These are phyloP conservation scores for Elaeis guineensis DNA, from an alignment of 176 grass and related monocot species.

Conservation along the genomic window DNA sequence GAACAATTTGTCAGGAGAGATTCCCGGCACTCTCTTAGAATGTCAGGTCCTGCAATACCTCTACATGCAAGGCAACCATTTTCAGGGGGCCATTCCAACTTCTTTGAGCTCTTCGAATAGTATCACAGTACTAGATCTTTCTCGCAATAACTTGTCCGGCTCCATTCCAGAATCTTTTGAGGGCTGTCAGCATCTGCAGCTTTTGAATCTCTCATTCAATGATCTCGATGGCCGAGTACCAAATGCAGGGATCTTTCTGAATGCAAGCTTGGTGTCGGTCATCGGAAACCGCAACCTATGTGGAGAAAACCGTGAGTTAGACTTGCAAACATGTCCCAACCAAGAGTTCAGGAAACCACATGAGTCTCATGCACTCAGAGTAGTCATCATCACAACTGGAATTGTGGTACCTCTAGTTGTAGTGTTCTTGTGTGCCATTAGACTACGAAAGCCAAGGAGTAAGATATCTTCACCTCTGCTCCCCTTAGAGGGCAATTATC, in stretches of 20 bases:
- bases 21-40: not conserved
- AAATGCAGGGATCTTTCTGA: not conserved
- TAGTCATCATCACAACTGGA: too few relatives aligned
- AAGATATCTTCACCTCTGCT: not conserved
- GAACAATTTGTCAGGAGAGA: slow-evolving; percentile 24
- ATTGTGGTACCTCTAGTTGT: too few relatives aligned
- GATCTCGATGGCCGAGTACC: not conserved
- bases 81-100: too few relatives aligned
- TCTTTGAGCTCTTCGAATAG: too few relatives aligned
- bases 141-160: slow-evolving; percentile 22
- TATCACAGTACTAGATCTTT: too few relatives aligned
- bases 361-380: not conserved
- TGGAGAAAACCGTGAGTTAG: not conserved
- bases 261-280: not conserved
- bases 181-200: not conserved
- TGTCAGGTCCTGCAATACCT: too few relatives aligned
- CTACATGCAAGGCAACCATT: too few relatives aligned
- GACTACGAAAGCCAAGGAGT: too few relatives aligned
- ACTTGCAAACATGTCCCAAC: not conserved
- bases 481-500: not conserved
- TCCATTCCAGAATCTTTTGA: slow-evolving; percentile 10
- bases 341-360: not conserved
- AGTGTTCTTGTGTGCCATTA: too few relatives aligned
- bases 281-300: not conserved
- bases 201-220: slow-evolving; percentile 14